A percentile compares a stretch with the other conserved stretches of the same genome.
Conservation (phyloP, 129 eudicot species). For the Cynara cardunculus region DNA sequence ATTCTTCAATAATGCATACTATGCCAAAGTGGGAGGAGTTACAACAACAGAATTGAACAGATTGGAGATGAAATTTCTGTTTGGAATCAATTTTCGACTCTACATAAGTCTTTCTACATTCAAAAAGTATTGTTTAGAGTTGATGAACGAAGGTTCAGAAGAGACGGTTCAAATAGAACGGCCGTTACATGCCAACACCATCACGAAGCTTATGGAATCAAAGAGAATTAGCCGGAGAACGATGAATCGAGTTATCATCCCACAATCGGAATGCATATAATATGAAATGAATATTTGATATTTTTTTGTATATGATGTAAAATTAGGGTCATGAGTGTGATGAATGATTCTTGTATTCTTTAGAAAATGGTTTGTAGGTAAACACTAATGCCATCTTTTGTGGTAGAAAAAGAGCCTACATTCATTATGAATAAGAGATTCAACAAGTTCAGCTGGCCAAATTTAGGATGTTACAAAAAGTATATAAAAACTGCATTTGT, state of each 20-base stretch:
- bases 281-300: not conserved
- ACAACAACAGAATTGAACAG: conserved; percentile 60
- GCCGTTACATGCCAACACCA: not conserved
- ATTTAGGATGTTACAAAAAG: too few species aligned
- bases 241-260: conserved; percentile 43
- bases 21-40: conserved; percentile 81
- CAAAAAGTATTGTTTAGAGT: conserved; percentile 38
- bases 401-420: not conserved
- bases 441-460: too few species aligned
- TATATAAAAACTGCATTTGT: too few species aligned
- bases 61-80: conserved; percentile 66
- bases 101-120: conserved; percentile 51
- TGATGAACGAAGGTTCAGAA: conserved; percentile 32
- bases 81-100: conserved; percentile 55
- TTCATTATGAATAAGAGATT: not conserved
- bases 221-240: conserved; percentile 44
- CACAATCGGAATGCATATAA: conserved; percentile 32
- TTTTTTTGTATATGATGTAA: not conserved
- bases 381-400: not conserved
- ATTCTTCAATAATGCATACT: conserved; percentile 70
- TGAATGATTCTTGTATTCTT: not conserved
- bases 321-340: not conserved
- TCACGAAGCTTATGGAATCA: conserved; percentile 35
- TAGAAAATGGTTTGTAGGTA: not conserved
- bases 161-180: conserved; percentile 33